A percentile compares a stretch with the other conserved stretches of the same genome.
Evolutionary conservation across 2,329 filamentous ascomycete species (phyloP).

Genomic region (Xylariaceae sp.): DNA sequence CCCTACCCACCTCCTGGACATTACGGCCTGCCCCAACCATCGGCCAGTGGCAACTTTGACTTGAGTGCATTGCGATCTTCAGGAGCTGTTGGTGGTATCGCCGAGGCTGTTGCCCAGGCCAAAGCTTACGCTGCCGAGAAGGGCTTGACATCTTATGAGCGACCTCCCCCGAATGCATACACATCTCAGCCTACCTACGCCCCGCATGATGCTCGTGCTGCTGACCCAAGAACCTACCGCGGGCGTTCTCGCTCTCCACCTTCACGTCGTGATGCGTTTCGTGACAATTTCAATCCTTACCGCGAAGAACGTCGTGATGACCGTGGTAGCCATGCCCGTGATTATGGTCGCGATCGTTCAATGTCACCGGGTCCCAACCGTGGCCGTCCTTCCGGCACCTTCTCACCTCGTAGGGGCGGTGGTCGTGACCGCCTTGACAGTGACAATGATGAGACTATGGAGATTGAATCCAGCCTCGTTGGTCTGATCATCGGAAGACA

Average conservation of each 20-base stretch:
- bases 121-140: constrained; percentile 78
- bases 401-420: constrained; percentile 55
- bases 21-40: constrained; percentile 61
- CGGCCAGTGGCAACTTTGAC: constrained; percentile 72
- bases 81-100: constrained; percentile 78
- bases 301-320: constrained; percentile 78
- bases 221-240: constrained; percentile 53
- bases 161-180: constrained; percentile 27
- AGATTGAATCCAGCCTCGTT: constrained; percentile 81
- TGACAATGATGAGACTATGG: constrained; percentile 75
- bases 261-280: constrained; percentile 62
- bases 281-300: constrained; percentile 77
- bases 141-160: constrained; percentile 62
- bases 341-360: constrained; percentile 67
- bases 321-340: constrained; percentile 48
- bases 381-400: constrained; percentile 47
- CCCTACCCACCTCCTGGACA: constrained; percentile 33
- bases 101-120: constrained; percentile 80
- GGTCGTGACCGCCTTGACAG: constrained; percentile 47
- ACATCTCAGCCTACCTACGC: constrained; percentile 36
- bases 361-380: constrained; percentile 59
- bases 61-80: constrained; percentile 77
- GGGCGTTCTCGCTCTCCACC: constrained; percentile 73
- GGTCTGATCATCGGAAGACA: constrained; percentile 87
- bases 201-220: constrained; percentile 41